Conservation (phyloP, 2,329 filamentous ascomycete genomes). For the Gnomoniopsis sp. region DNA sequence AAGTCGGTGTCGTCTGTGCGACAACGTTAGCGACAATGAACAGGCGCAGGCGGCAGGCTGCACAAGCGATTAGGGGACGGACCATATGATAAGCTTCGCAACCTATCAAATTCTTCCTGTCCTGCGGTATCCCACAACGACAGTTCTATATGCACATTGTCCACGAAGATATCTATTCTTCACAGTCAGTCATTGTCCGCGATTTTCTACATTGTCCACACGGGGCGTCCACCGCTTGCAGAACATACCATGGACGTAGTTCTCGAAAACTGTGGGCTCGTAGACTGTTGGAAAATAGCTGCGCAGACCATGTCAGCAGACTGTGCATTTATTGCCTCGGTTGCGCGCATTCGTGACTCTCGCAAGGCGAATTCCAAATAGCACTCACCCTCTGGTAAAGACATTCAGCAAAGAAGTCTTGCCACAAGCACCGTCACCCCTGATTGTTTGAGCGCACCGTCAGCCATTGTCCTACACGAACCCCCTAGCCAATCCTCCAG, state of each 20-base stretch:
- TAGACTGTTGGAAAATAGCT: conserved; percentile 98
- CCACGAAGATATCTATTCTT: conserved; percentile 86
- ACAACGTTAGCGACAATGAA: conserved; percentile 10
- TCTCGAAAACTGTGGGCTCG: conserved; percentile 97
- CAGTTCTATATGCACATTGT: conserved; percentile 93
- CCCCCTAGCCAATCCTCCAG: neutral
- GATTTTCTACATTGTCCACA: neutral
- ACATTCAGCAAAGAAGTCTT: conserved; percentile 98
- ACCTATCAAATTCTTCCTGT: conserved; percentile 96
- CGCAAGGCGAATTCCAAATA: no score
- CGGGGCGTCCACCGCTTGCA: neutral
- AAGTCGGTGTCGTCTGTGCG: conserved; percentile 77
- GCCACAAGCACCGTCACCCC: conserved; percentile 92
- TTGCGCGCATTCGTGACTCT: neutral
- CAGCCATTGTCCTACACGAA: neutral
- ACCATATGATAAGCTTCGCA: conserved; percentile 94
- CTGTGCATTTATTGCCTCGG: neutral
- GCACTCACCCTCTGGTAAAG: conserved; percentile 86
- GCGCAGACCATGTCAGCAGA: conserved; percentile 3
- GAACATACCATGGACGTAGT: conserved; percentile 88
- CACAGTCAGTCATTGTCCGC: conserved; percentile 9
- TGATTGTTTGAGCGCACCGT: conserved; percentile 33
- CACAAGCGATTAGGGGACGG: conserved; percentile 9
- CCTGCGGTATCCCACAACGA: conserved; percentile 98
- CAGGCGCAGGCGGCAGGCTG: neutral